Evolutionary conservation across 2,329 filamentous ascomycete species (phyloP).

Genomic region (Trichoderma sp.): DNA sequence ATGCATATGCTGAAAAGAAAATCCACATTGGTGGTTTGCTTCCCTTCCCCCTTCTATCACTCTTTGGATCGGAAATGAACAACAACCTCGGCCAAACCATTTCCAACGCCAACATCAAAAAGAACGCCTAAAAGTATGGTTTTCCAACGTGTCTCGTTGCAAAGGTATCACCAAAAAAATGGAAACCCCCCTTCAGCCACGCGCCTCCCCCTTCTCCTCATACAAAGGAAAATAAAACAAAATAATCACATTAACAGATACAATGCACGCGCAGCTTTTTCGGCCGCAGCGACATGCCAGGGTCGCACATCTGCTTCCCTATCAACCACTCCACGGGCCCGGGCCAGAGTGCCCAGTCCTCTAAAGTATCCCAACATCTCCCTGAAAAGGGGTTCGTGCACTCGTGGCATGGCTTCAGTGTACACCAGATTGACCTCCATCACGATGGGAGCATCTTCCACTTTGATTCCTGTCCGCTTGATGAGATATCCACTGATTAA

Average conservation of each 20-base stretch:
- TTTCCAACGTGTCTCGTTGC: constrained; percentile 11
- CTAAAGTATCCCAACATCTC: constrained; percentile 71
- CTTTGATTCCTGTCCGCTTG: constrained; percentile 56
- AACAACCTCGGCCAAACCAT: constrained; percentile 5
- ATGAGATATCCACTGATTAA: constrained; percentile 65
- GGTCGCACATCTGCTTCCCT: constrained; percentile 63
- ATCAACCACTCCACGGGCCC: constrained; percentile 62
- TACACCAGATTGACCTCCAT: constrained; percentile 66
- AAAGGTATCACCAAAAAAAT: constrained; percentile 16
- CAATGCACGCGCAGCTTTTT: constrained; percentile 65
- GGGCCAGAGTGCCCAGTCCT: constrained; percentile 65
- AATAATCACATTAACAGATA: constrained; percentile 59
- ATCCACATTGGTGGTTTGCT: not conserved
- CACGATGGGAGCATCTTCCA: constrained; percentile 57
- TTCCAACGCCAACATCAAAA: constrained; percentile 9
- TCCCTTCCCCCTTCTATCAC: not conserved
- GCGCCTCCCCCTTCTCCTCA: not conserved
- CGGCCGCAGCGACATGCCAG: constrained; percentile 73
- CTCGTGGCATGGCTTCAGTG: constrained; percentile 49
- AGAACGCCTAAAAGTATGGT: constrained; percentile 4
- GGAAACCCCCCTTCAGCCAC: not conserved
- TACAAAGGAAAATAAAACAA: not conserved
- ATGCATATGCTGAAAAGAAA: constrained; percentile 8
- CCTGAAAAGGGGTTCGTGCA: constrained; percentile 63
- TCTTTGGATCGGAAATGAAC: not conserved